These are phyloP conservation scores for Micractinium sp. DNA, from an alignment of 139 green algal species.

Conservation along the genomic window DNA sequence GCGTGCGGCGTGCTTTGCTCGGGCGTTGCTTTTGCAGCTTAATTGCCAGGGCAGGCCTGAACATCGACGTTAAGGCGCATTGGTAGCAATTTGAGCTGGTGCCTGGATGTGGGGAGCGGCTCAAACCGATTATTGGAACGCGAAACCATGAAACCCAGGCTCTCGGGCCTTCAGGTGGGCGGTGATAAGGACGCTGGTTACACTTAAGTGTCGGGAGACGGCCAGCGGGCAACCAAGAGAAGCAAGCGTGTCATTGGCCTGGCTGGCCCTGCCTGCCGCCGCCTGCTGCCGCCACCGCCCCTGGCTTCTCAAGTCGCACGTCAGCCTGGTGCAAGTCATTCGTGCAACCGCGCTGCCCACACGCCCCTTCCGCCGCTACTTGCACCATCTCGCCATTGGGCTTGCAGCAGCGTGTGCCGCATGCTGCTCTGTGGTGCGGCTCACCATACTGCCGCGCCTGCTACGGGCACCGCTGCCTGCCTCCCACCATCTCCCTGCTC, in stretches of 20 bases:
- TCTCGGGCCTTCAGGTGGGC: slow-evolving; percentile 28
- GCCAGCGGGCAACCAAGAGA: background rate
- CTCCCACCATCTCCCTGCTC: no score
- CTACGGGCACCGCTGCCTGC: background rate
- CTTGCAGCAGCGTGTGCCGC: background rate
- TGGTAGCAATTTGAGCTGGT: no score
- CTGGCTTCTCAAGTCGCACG: background rate
- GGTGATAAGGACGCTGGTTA: no score
- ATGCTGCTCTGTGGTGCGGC: background rate
- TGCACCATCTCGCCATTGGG: no score
- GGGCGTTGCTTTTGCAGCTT: background rate
- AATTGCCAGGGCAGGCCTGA: no score
- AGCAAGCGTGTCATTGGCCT: background rate
- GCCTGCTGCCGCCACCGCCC: background rate
- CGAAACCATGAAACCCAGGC: background rate
- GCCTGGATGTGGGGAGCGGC: no score
- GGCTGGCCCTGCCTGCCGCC: background rate
- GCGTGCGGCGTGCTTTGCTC: background rate
- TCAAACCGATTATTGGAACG: no score
- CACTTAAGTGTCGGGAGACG: no score
- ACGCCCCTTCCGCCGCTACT: background rate
- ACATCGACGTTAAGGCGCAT: no score
- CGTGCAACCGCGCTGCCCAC: background rate
- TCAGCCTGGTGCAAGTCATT: no score
- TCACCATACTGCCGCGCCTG: no score